phyloP scores from a whole-genome alignment of 179 eudicot genomes.

The Spinacia oleracea region DNA sequence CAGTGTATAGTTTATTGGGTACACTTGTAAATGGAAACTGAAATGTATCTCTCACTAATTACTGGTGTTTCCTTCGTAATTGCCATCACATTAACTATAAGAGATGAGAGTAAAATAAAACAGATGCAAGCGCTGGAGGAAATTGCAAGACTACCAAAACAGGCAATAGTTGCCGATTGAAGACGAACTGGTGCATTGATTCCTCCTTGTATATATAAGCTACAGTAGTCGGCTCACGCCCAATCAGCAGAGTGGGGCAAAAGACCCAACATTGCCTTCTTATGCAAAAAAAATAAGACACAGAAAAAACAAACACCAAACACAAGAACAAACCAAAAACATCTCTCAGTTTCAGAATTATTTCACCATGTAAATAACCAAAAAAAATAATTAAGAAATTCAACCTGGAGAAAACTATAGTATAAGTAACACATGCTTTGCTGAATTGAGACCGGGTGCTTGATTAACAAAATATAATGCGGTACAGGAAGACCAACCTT shows the following conservation, averaged over 20 bases:
- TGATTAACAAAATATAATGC: not conserved
- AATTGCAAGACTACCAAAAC: conserved; percentile 61
- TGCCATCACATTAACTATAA: conserved; percentile 28
- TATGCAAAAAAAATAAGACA: conserved; percentile 57
- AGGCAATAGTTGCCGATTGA: conserved; percentile 57
- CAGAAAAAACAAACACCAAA: conserved; percentile 52
- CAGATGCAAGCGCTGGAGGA: conserved; percentile 48
- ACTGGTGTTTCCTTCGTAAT: conserved; percentile 18
- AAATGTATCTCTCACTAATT: conserved; percentile 5
- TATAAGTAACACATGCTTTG: not conserved
- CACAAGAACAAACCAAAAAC: conserved; percentile 50
- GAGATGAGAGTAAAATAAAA: conserved; percentile 41
- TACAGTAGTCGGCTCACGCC: conserved; percentile 63
- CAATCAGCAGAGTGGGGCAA: conserved; percentile 60
- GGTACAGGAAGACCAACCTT: not conserved
- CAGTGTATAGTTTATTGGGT: conserved; percentile 16
- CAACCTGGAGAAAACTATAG: not conserved
- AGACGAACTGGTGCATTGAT: conserved; percentile 56
- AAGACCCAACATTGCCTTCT: conserved; percentile 65
- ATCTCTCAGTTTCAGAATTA: conserved; percentile 52
- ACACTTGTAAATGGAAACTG: not conserved
- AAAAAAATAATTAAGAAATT: not conserved
- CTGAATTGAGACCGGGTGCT: not conserved
- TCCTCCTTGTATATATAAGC: conserved; percentile 56
- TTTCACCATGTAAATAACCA: conserved; percentile 14